Percentiles rank a stretch among this genome's conserved stretches.
Conservation (phyloP, 257 asterid genomes). For the Galeopsis tetrahit region DNA sequence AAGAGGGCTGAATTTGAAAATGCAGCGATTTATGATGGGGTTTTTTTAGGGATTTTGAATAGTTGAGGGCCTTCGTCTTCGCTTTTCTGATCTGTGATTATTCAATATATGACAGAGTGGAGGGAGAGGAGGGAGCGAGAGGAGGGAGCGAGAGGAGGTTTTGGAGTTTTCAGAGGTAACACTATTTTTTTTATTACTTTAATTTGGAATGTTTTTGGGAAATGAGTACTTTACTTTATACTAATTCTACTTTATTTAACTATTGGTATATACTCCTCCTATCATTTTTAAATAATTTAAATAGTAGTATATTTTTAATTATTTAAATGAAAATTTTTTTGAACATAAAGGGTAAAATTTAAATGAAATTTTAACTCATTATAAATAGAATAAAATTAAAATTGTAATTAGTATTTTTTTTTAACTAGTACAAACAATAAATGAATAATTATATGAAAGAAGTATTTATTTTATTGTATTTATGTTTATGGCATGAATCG, state of each 20-base stretch:
- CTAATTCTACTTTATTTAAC: not conserved
- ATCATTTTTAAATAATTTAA: too few relatives aligned
- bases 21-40: slow-evolving; percentile 40
- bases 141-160: slow-evolving; percentile 43
- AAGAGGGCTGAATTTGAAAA: slow-evolving; percentile 40
- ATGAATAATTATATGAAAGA: too few relatives aligned
- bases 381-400: too few relatives aligned
- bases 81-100: slow-evolving; percentile 49
- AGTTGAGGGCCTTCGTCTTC: slow-evolving; percentile 43
- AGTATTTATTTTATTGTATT: not conserved
- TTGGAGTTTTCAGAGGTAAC: slow-evolving; percentile 42
- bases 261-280: not conserved
- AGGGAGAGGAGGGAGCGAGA: too few relatives aligned
- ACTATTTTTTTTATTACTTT: slow-evolving; percentile 23
- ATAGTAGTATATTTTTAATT: too few relatives aligned
- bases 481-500: slow-evolving; percentile 13
- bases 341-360: too few relatives aligned
- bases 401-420: too few relatives aligned
- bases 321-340: too few relatives aligned
- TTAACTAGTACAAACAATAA: too few relatives aligned
- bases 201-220: slow-evolving; percentile 52
- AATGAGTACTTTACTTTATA: slow-evolving; percentile 23
- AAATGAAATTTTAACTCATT: too few relatives aligned
- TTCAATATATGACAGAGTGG: slow-evolving; percentile 37
- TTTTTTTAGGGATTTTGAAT: slow-evolving; percentile 47